Percentiles rank a stretch among this genome's conserved stretches.
These are phyloP conservation scores for Suillus placidus DNA, from an alignment of 768 basidiomycete species.

Conservation along the genomic window DNA sequence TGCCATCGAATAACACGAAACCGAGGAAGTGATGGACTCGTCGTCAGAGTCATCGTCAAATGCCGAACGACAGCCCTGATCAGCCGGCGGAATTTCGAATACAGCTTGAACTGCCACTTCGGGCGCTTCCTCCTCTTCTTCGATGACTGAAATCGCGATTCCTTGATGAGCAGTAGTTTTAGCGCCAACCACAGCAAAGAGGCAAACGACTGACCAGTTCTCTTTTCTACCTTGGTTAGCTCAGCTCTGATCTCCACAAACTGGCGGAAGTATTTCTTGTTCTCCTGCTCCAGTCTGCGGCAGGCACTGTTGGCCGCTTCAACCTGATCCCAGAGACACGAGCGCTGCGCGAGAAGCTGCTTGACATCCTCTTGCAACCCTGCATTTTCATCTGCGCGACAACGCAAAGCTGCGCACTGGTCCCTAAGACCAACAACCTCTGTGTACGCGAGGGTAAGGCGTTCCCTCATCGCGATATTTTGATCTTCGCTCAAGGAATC, in stretches of 20 bases:
- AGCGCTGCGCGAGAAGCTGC: not conserved
- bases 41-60: conserved; percentile 5
- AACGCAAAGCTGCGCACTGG: not conserved
- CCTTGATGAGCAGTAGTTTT: not conserved
- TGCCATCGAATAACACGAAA: not conserved
- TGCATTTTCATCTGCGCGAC: not conserved
- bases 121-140: not conserved
- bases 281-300: not conserved
- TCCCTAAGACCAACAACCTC: not conserved
- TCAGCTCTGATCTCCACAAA: not conserved
- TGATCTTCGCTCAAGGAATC: not conserved
- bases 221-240: not conserved
- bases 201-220: not conserved
- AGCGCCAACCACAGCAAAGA: not conserved
- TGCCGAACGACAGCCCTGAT: not conserved
- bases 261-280: conserved; percentile 2
- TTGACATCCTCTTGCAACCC: not conserved
- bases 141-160: not conserved
- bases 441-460: conserved; percentile 1
- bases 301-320: not conserved
- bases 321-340: not conserved
- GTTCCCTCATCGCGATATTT: not conserved
- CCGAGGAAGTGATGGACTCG: not conserved
- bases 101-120: not conserved
- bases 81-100: not conserved